Conservation (phyloP, 2,329 filamentous ascomycete genomes). For the Rasamsonia emersonii region DNA sequence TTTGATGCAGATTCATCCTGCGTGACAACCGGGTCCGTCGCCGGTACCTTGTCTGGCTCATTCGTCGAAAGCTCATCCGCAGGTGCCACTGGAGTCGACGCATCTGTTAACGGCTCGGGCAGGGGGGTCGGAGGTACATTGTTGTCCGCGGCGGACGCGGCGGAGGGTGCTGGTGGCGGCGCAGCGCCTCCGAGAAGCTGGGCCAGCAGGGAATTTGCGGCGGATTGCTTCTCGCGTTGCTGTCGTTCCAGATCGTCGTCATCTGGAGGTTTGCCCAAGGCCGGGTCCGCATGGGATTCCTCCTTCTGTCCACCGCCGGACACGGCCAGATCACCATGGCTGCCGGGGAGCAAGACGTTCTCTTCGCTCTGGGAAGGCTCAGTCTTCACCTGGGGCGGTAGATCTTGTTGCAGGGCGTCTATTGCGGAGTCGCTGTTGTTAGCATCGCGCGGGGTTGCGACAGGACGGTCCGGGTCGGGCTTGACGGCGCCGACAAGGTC, state of each 20-base stretch:
- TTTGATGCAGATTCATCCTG: background rate
- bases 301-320: no score
- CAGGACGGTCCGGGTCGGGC: background rate
- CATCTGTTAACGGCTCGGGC: constrained; percentile 9
- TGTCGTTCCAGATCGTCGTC: constrained; percentile 19
- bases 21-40: constrained; percentile 1
- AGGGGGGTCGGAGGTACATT: constrained; percentile 8
- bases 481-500: constrained; percentile 12
- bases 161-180: constrained; percentile 14
- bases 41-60: background rate
- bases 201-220: constrained; percentile 33
- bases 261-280: constrained; percentile 11
- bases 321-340: no score
- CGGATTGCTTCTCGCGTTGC: constrained; percentile 30
- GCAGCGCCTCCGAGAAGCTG: constrained; percentile 32
- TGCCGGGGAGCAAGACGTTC: no score
- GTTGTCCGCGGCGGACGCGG: constrained; percentile 6
- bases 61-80: constrained; percentile 4
- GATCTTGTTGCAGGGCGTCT: background rate
- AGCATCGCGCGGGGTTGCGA: constrained; percentile 2
- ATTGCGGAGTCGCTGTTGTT: no score
- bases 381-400: constrained; percentile 4
- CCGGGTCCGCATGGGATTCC: constrained; percentile 23
- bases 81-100: constrained; percentile 5
- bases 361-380: no score